Base-by-base conservation (phyloP, 176 grass and related monocot species). In the Alopecurus myosuroides region DNA sequence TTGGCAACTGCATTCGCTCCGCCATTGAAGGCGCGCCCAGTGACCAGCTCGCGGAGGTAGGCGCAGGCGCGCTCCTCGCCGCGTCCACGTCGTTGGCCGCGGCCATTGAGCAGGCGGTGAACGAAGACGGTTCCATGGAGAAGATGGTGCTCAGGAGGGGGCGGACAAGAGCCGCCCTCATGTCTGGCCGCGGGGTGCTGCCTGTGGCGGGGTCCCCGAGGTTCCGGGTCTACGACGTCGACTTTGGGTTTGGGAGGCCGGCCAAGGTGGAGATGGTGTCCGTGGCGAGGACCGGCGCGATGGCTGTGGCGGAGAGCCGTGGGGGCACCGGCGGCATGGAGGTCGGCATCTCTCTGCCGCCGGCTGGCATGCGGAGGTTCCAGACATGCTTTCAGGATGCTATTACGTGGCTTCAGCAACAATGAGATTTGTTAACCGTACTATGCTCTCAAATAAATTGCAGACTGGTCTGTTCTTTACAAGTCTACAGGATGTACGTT, bases 1-100 rank as follows among this genome's bases (percentile, higher is more conserved):
- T 91, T 29, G 92, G 89, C 37, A 94, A 91, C 77, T 91, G 92
- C 70, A 7, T 94, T 13, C 76, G 77, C 37, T 12, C 40, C 15
- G 37, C 79, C 84, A 19, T 70, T 19, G 6, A 14, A 2, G 61
- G n/a, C 20, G 50, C 33, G 0, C n/a, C 68, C 11, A 48, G 14
- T 1, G 12, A 8, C 30, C 79, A 74, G 23, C 67, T 89, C 13
- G 36, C 72, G 11, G 62, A 31, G 13, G 80, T 30, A 15, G 62
- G 49, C 25, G 84, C 37, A 15, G 57, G 74, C 30, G 52, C 85
- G 12, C 9, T 86, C 11, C 14, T 83, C 68, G 18, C 4, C 12
- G 85, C 80, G 12, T 81, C 72, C 26, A 50, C 57, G 57, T 23
- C 57, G 8, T 11, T 61, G 25, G 57, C 57, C 57, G 11, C 57